Conservation (phyloP, 495 filamentous ascomycete genomes). For the Poronia punctata region DNA sequence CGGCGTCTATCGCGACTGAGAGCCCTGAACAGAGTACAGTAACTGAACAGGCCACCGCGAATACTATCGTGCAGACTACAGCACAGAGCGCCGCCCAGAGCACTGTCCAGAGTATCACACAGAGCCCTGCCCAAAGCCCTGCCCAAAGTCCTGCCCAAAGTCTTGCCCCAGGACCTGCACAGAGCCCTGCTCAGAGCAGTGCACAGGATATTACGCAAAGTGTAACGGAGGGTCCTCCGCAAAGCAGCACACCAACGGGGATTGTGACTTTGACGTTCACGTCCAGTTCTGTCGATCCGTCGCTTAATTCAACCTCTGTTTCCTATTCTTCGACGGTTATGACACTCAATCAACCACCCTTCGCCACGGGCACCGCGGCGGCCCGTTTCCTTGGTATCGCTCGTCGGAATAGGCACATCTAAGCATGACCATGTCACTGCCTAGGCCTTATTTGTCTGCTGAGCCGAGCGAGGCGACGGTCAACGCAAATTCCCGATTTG, state of each 20-base stretch:
- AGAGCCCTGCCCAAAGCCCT: neutral
- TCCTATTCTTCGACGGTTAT: conserved; percentile 10
- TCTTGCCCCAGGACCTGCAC: too few species aligned
- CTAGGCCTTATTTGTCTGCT: neutral
- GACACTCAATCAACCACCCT: conserved; percentile 5
- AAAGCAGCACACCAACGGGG: too few species aligned
- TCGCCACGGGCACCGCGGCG: conserved; percentile 9
- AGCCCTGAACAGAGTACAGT: too few species aligned
- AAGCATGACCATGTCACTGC: neutral
- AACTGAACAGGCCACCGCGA: too few species aligned
- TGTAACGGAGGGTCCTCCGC: too few species aligned
- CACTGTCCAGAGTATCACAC: neutral
- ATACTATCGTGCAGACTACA: too few species aligned
- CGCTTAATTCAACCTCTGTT: conserved; percentile 10
- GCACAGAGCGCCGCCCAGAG: too few species aligned
- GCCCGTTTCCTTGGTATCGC: conserved; percentile 3
- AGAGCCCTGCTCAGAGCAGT: too few species aligned
- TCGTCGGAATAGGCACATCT: neutral
- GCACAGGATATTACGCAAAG: too few species aligned
- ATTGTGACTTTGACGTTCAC: conserved; percentile 10
- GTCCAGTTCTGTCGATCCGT: conserved; percentile 8
- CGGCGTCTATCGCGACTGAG: neutral
- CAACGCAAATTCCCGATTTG: neutral
- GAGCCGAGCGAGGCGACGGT: neutral
- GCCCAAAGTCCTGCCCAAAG: neutral